Conservation (phyloP, 495 filamentous ascomycete species). For the Lentithecium fluviatile region DNA sequence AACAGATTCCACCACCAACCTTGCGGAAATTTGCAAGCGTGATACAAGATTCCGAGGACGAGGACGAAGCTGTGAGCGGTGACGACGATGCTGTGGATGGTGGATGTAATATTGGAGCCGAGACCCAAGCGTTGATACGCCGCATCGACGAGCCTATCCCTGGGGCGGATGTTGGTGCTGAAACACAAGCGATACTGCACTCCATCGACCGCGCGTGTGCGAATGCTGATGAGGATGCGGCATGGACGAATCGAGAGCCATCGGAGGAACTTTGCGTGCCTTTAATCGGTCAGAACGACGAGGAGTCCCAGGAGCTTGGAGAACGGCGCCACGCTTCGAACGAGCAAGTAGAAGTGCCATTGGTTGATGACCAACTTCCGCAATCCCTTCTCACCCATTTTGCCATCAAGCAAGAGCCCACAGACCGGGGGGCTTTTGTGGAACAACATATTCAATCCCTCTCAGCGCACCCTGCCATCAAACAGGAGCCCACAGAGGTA, state of each 20-base stretch:
- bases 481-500: too few relatives aligned
- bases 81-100: not conserved
- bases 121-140: constrained; percentile 21
- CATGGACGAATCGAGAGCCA: not conserved
- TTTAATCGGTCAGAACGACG: not conserved
- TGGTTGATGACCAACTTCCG: not conserved
- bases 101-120: constrained; percentile 1
- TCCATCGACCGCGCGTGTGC: constrained; percentile 29
- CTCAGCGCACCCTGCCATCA: too few relatives aligned
- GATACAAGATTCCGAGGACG: constrained; percentile 26
- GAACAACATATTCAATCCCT: not conserved
- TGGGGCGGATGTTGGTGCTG: constrained; percentile 8
- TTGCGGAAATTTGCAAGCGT: constrained; percentile 11
- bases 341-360: not conserved
- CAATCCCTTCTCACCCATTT: not conserved
- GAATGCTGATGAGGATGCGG: constrained; percentile 11
- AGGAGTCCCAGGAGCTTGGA: constrained; percentile 6
- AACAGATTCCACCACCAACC: not conserved
- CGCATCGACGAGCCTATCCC: constrained; percentile 2
- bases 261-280: constrained; percentile 15
- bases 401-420: not conserved
- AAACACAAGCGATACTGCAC: constrained; percentile 23
- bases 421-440: not conserved
- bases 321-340: not conserved
- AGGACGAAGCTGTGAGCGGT: constrained; percentile 3